Evolutionary conservation across 2,329 filamentous ascomycete genomes (phyloP).

Genomic region (Microcyclosporella mali): DNA sequence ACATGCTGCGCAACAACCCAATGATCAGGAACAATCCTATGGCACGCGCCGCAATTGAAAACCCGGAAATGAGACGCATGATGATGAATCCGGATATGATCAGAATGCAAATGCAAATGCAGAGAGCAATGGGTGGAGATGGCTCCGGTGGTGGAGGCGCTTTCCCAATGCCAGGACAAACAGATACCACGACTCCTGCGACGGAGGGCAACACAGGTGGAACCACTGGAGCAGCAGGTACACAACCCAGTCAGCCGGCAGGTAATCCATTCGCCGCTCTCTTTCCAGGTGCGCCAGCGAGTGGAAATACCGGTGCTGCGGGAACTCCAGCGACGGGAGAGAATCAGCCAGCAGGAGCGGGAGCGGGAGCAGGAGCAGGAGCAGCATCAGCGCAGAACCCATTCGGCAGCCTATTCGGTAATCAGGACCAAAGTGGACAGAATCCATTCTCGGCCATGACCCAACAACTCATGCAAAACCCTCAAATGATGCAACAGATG

Average conservation of each 20-base stretch:
- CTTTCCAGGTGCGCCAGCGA: constrained; percentile 38
- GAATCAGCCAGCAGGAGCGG: constrained; percentile 40
- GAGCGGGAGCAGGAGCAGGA: constrained; percentile 21
- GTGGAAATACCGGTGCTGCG: constrained; percentile 11
- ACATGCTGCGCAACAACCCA: constrained; percentile 60
- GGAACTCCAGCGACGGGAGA: constrained; percentile 28
- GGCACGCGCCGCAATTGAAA: constrained; percentile 79
- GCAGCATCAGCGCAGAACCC: constrained; percentile 49
- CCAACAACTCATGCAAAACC: constrained; percentile 50
- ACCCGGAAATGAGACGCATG: constrained; percentile 83
- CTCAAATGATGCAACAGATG: constrained; percentile 49
- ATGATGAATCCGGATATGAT: constrained; percentile 86
- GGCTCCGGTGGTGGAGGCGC: constrained; percentile 40
- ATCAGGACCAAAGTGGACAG: constrained; percentile 17
- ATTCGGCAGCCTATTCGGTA: constrained; percentile 59
- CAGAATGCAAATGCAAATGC: constrained; percentile 74
- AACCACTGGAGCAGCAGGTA: constrained; percentile 22
- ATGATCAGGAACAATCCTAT: constrained; percentile 87
- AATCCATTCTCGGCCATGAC: constrained; percentile 46
- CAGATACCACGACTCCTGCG: constrained; percentile 65
- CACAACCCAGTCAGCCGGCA: constrained; percentile 36
- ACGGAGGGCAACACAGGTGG: constrained; percentile 10
- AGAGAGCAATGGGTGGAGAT: constrained; percentile 57
- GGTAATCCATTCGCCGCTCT: constrained; percentile 58
- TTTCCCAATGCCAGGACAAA: constrained; percentile 88